Base-by-base conservation (phyloP, 371 early-diverging fungal genomes). In the Mycotypha africana region DNA sequence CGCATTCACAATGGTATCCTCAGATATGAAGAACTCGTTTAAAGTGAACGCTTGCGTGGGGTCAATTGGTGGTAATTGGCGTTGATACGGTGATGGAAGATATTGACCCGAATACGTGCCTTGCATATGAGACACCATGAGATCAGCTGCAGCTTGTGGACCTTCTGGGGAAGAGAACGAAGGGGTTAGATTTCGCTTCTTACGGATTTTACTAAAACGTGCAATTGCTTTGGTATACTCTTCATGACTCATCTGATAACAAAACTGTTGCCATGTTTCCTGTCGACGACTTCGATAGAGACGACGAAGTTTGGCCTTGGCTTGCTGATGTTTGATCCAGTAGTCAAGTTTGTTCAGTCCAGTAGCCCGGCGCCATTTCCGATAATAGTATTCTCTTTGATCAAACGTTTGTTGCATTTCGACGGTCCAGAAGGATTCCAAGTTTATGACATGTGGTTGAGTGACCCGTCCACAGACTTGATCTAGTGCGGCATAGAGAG, bases 221-320 rank as follows among this genome's bases (percentile, higher is more conserved):
- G 38, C 3, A 22, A 47, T 47, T 7, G 39, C 39, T 31, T 38
- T 38, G 9, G 32, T 31, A 23, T 38, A 38, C 14, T 47, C 31
- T 4, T 32, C 47, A 0, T 36, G n/a, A 11, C 30, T 7, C 38
- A 47, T 31, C 21, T 21, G 15, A 32, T 17, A 2, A 17, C 52
- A 52, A 24, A 58, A 47, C 8, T 33, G 28, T 3, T n/a, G 14
- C 50, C 51, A 54, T 4, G 55, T 60, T 44, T 60, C 38, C 10
- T 35, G 45, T 0, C 43, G 35, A 5, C 47, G 47, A 26, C 8
- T 16, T 23, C 14, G 21, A 3, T 38, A 12, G 4, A 33, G 11
- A 30, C 25, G 15, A 3, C 39, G 17, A 25, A 52, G 20, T 15
- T 46, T 24, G 4, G 43, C 50, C n/a, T 28, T 7, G 8, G 56